These are phyloP conservation scores for Trametes villosa DNA, from an alignment of 768 basidiomycete genomes.

Conservation along the genomic window DNA sequence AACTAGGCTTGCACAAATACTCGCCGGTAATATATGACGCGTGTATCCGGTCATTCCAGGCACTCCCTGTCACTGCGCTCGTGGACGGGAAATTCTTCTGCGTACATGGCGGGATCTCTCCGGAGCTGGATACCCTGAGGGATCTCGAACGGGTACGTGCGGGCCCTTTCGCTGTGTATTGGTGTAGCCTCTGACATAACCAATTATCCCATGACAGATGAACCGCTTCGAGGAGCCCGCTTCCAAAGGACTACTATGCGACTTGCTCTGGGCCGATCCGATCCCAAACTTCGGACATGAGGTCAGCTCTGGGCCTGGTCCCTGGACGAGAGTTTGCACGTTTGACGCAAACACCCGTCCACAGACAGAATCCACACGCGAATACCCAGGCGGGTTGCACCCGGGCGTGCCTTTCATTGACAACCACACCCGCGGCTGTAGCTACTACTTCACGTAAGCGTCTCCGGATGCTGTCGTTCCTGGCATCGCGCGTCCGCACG, in stretches of 20 bases:
- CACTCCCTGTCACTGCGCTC: slow-evolving; percentile 87
- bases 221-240: slow-evolving; percentile 95
- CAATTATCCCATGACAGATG: slow-evolving; percentile 53
- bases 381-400: slow-evolving; percentile 46
- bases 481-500: neutral
- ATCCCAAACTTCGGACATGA: slow-evolving; percentile 88
- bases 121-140: slow-evolving; percentile 76
- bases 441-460: slow-evolving; percentile 88
- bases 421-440: slow-evolving; percentile 89
- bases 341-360: neutral
- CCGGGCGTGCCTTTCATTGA: slow-evolving; percentile 69
- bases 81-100: slow-evolving; percentile 97
- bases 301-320: slow-evolving; percentile 40
- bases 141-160: slow-evolving; percentile 64
- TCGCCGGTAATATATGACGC: slow-evolving; percentile 87
- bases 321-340: neutral
- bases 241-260: slow-evolving; percentile 88
- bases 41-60: slow-evolving; percentile 87
- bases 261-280: slow-evolving; percentile 96
- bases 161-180: neutral
- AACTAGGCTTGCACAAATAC: slow-evolving; percentile 86
- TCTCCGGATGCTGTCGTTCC: neutral
- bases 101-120: slow-evolving; percentile 95
- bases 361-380: slow-evolving; percentile 27
- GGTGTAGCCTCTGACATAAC: neutral